Evolutionary conservation across 805 yeast species (phyloP), one percentile per base, ranked within the genome.

Genomic region (Monosporozyma yasuniensis): DNA sequence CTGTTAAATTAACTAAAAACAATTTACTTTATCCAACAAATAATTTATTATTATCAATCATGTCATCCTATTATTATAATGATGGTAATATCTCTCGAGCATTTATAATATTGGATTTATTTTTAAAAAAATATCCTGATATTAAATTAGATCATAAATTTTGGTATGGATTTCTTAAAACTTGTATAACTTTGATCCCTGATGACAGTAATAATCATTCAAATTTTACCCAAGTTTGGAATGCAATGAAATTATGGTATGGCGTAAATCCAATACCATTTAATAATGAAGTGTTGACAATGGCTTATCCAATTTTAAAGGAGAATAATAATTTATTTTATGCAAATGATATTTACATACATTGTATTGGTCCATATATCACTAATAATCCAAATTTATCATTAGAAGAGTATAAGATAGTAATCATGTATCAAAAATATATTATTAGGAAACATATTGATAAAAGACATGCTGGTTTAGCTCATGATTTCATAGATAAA

Each of bases 231-330:
- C 23, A 50, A 41, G 50, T 59, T 44, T 61, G 63, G 61, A 34
- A 50, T 7, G 47, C 55, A 6, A 54, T 64, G 61, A 56, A 51
- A 23, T 53, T 54, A n/a, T 61, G 65, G 64, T 55, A 60, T 47
- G 9, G 47, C 14, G 30, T 32, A 28, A 45, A 45, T 12, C 8
- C 5, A 4, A 50, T 59, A 37, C 57, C 60, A 19, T 56, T 53
- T 35, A 61, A 62, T 47, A 41, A 47, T n/a, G 54, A 54, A 19
- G 50, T 62, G n/a, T 53, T 51, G 23, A 28, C 46, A 1, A n/a
- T 56, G 2, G 42, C 14, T 10, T 39, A 39, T 39, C 9, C 23
- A 5, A 9, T 19, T 39, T 46, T 62, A 16, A 47, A 49, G 23
- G 19, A 19, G 2, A 55, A 58, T 2, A 54, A 52, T n/a, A 56